Evolutionary conservation across 1,284 basidiomycete species (phyloP).

Genomic region (Cryptococcus sp.): DNA sequence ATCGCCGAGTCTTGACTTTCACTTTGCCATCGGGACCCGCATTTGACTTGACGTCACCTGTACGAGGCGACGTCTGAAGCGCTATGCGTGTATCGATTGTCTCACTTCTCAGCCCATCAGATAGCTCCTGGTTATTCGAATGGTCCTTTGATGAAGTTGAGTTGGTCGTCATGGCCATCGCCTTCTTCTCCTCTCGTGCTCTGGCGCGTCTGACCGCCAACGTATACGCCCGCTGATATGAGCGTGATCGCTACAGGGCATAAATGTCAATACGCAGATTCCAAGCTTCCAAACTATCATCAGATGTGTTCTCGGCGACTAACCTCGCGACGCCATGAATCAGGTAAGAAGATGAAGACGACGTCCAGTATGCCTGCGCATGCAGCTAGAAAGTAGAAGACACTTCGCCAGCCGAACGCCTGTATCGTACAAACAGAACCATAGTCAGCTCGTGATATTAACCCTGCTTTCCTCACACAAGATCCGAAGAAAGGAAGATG

Average conservation of each 20-base stretch:
- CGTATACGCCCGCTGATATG: constrained; percentile 65
- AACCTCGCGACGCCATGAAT: constrained; percentile 74
- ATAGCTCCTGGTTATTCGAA: constrained; percentile 28
- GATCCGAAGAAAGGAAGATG: too few relatives aligned
- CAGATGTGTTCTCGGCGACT: not conserved
- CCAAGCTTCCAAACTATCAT: too few relatives aligned
- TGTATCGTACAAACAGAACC: constrained; percentile 35
- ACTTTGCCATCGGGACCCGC: not conserved
- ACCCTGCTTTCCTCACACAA: not conserved
- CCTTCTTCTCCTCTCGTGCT: constrained; percentile 26
- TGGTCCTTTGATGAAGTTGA: constrained; percentile 8
- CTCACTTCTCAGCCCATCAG: too few relatives aligned
- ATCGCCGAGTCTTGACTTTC: constrained; percentile 9
- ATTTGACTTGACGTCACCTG: constrained; percentile 1
- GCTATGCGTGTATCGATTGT: not conserved
- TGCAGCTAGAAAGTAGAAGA: constrained; percentile 77
- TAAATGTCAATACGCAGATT: too few relatives aligned
- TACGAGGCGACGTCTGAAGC: not conserved
- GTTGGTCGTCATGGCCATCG: constrained; percentile 4
- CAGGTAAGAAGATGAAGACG: constrained; percentile 68
- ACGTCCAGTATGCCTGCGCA: constrained; percentile 62
- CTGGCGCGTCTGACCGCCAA: constrained; percentile 45
- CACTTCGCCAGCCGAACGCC: constrained; percentile 71
- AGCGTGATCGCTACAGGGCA: constrained; percentile 61
- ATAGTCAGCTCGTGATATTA: not conserved